phyloP scores from a whole-genome alignment of 345 rosid genomes.

The Toxicodendron radicans region DNA sequence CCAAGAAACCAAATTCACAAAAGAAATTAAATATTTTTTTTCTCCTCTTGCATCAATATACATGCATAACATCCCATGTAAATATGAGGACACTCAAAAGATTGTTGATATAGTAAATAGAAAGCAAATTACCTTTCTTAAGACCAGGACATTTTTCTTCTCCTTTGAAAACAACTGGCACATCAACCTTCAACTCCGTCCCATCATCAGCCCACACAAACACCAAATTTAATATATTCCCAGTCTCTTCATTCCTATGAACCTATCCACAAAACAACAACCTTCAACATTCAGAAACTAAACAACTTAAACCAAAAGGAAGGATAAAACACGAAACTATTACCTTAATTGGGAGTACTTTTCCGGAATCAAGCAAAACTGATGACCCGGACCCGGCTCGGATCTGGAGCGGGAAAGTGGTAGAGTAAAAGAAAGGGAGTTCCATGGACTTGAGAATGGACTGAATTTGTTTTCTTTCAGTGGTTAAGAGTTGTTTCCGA shows the following conservation, averaged over 20 bases:
- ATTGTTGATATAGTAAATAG: background rate
- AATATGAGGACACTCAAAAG: background rate
- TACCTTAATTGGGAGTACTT: constrained; percentile 81
- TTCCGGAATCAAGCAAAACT: constrained; percentile 68
- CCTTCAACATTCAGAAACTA: background rate
- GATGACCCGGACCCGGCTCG: constrained; percentile 81
- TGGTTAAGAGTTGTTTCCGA: constrained; percentile 64
- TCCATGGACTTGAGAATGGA: constrained; percentile 58
- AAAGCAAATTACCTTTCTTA: constrained; percentile 57
- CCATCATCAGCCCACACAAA: constrained; percentile 92
- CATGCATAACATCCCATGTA: background rate
- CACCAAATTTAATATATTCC: constrained; percentile 79
- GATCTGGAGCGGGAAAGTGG: constrained; percentile 76
- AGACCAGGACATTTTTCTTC: constrained; percentile 70
- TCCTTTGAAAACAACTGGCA: constrained; percentile 85
- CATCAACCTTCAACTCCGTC: constrained; percentile 68
- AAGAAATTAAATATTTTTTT: background rate
- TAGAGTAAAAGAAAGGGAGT: constrained; percentile 71
- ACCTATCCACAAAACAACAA: constrained; percentile 39
- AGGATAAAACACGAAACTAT: background rate
- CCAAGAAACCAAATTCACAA: background rate
- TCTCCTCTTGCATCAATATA: background rate
- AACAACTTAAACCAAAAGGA: background rate
- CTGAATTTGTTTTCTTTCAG: constrained; percentile 73
- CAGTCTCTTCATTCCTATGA: constrained; percentile 78